These are phyloP conservation scores for Termitomyces sp. DNA, from an alignment of 768 basidiomycete genomes.

Conservation along the genomic window DNA sequence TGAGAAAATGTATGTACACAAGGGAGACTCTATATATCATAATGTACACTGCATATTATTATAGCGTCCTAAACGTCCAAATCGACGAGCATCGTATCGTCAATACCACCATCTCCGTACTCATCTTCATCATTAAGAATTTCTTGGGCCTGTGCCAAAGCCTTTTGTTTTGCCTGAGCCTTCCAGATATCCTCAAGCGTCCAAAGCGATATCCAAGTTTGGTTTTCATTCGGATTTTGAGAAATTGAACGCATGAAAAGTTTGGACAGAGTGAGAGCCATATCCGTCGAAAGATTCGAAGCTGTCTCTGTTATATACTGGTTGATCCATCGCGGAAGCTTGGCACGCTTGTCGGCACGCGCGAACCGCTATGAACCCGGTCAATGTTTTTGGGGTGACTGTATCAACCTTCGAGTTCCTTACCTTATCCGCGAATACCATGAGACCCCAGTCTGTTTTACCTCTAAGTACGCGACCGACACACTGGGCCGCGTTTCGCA, in stretches of 20 bases:
- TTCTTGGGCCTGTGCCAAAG: slow-evolving; percentile 41
- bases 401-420: slow-evolving; percentile 1
- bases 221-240: slow-evolving; percentile 94
- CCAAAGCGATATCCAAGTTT: slow-evolving; percentile 94
- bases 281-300: slow-evolving; percentile 96
- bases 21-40: background rate
- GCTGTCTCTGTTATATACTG: slow-evolving; percentile 99
- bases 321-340: slow-evolving; percentile 98
- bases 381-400: background rate
- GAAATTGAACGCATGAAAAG: slow-evolving; percentile 98
- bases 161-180: slow-evolving; percentile 78
- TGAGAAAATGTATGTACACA: background rate
- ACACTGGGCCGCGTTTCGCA: slow-evolving; percentile 99
- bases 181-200: slow-evolving; percentile 87
- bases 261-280: slow-evolving; percentile 92
- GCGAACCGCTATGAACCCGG: slow-evolving; percentile 68
- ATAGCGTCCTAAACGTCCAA: slow-evolving; percentile 27
- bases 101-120: slow-evolving; percentile 64
- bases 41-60: slow-evolving; percentile 4
- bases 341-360: slow-evolving; percentile 88
- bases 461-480: slow-evolving; percentile 96
- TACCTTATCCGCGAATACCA: slow-evolving; percentile 99
- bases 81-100: slow-evolving; percentile 56
- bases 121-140: slow-evolving; percentile 49
- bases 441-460: slow-evolving; percentile 99